phyloP scores from a whole-genome alignment of 2,329 filamentous ascomycete species.

The Pseudogymnoascus sp. region DNA sequence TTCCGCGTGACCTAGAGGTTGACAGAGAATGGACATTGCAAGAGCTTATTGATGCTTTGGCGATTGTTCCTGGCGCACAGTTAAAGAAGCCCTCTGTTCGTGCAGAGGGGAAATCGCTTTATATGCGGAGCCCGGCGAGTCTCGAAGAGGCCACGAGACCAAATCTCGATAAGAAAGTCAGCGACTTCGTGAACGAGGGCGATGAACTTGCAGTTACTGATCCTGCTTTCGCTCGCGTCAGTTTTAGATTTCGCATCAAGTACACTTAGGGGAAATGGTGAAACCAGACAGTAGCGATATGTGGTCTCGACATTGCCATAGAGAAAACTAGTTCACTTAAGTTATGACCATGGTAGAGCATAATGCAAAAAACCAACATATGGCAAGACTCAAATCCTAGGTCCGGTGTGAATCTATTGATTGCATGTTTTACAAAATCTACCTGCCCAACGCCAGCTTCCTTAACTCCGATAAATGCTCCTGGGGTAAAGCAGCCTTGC shows the following conservation, averaged over 20 bases:
- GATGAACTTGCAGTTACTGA: slow-evolving; percentile 91
- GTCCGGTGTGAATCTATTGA: not conserved
- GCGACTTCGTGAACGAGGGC: slow-evolving; percentile 69
- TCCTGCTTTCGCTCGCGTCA: slow-evolving; percentile 62
- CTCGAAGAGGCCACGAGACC: slow-evolving; percentile 78
- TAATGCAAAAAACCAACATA: not conserved
- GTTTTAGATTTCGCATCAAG: slow-evolving; percentile 28
- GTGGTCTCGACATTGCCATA: not conserved
- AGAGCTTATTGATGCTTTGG: slow-evolving; percentile 79
- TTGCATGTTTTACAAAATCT: slow-evolving; percentile 14
- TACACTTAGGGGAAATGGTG: slow-evolving; percentile 16
- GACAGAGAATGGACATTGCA: slow-evolving; percentile 67
- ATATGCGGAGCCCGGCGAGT: slow-evolving; percentile 77
- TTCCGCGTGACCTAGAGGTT: slow-evolving; percentile 68
- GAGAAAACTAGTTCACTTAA: not conserved
- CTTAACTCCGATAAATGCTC: slow-evolving; percentile 28
- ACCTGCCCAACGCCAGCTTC: slow-evolving; percentile 23
- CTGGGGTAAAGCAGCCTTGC: slow-evolving; percentile 8
- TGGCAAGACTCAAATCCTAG: not conserved
- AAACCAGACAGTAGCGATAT: not conserved
- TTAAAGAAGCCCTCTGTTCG: slow-evolving; percentile 89
- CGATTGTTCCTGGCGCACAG: slow-evolving; percentile 79
- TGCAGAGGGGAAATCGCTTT: slow-evolving; percentile 73
- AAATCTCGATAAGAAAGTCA: slow-evolving; percentile 73
- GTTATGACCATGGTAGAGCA: not conserved